Evolutionary conservation across 345 rosid species (phyloP).

Genomic region (Murraya paniculata): DNA sequence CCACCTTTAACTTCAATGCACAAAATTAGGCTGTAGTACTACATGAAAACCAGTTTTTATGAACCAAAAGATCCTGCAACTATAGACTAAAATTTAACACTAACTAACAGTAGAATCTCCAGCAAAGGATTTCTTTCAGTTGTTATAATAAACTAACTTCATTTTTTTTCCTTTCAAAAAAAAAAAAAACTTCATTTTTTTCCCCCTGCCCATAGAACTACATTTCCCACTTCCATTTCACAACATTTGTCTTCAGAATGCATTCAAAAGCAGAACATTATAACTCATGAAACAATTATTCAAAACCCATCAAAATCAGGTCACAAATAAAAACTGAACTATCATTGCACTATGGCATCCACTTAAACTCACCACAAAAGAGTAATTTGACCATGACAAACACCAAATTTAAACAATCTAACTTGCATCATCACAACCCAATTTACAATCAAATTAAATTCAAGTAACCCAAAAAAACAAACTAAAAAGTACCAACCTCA

Average conservation of each 20-base stretch:
- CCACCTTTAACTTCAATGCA: not conserved
- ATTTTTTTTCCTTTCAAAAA: no score
- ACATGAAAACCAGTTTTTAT: not conserved
- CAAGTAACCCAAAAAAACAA: constrained; percentile 4
- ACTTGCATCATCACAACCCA: constrained; percentile 10
- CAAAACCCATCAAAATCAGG: constrained; percentile 9
- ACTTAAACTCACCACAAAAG: not conserved
- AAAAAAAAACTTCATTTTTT: not conserved
- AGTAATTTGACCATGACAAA: not conserved
- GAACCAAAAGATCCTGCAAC: not conserved
- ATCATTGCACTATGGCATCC: not conserved
- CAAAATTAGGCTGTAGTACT: not conserved
- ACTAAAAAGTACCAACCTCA: constrained; percentile 53
- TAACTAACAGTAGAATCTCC: not conserved
- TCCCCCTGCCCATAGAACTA: not conserved
- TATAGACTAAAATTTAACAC: not conserved
- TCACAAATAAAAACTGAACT: not conserved
- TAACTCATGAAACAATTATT: not conserved
- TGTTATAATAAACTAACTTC: not conserved
- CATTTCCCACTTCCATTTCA: not conserved
- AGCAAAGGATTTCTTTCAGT: not conserved
- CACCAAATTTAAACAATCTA: constrained; percentile 14
- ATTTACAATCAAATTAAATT: constrained; percentile 12
- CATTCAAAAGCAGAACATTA: not conserved
- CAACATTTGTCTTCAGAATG: constrained; percentile 8